These are phyloP conservation scores for Aspergillus carbonarius DNA, from an alignment of 2,329 filamentous ascomycete species.

Conservation along the genomic window DNA sequence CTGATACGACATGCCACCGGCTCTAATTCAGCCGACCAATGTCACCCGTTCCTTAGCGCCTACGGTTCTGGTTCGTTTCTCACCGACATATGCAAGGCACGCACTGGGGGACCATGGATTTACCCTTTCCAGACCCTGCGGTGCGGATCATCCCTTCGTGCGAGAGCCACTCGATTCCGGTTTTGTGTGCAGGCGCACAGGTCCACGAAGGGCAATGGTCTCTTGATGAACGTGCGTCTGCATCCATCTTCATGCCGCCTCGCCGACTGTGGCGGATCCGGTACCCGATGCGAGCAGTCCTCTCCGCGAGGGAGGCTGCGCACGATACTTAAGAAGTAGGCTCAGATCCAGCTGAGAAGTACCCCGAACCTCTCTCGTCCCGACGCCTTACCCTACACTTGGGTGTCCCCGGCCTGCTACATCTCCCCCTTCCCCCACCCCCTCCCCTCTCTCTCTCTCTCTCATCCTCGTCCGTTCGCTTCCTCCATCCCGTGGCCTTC, in stretches of 20 bases:
- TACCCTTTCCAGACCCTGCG: neutral
- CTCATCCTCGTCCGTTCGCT: neutral
- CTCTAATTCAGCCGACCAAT: no score
- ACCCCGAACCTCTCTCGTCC: neutral
- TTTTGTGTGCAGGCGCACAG: no score
- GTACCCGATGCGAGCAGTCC: no score
- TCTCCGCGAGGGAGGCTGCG: no score
- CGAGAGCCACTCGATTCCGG: no score
- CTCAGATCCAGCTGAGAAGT: neutral
- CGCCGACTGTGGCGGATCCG: no score
- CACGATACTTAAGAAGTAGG: neutral
- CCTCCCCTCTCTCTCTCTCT: neutral
- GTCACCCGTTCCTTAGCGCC: neutral
- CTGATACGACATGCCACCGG: no score
- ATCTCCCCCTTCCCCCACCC: no score
- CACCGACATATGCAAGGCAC: neutral
- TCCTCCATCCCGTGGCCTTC: neutral
- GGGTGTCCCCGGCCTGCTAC: no score
- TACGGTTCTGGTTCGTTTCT: neutral
- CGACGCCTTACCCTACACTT: neutral
- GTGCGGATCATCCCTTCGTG: neutral
- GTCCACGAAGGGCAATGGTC: neutral
- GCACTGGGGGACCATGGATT: neutral
- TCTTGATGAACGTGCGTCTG: neutral
- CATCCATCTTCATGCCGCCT: neutral